A percentile compares a stretch with the other conserved stretches of the same genome.
phyloP scores from a whole-genome alignment of 805 yeast species.

The Lachancea meyersii region DNA sequence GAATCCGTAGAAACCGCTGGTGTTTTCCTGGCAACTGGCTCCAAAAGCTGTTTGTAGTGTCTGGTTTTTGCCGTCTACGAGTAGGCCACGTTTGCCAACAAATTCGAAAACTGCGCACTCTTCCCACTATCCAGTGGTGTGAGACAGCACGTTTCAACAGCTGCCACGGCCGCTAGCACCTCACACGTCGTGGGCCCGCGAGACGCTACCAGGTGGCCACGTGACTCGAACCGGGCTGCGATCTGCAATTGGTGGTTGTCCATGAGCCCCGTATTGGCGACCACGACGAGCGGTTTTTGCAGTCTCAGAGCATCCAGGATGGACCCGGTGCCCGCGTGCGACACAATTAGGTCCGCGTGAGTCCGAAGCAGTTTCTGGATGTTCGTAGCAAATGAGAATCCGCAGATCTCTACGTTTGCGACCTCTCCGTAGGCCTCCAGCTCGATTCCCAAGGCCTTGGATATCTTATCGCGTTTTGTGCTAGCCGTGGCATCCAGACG shows the following conservation, averaged over 20 bases:
- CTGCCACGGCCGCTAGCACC: background rate
- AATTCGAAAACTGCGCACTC: conserved; percentile 15
- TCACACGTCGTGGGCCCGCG: conserved; percentile 8
- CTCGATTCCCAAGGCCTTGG: background rate
- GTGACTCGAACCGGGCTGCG: conserved; percentile 46
- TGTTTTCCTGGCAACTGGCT: no score
- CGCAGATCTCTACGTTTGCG: conserved; percentile 32
- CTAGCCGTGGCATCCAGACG: background rate
- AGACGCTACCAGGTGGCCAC: conserved; percentile 29
- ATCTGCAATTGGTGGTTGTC: conserved; percentile 82
- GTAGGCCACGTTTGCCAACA: conserved; percentile 7
- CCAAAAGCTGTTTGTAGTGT: background rate
- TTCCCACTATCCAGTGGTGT: conserved; percentile 14
- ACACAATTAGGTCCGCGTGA: conserved; percentile 54
- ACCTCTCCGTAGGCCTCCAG: background rate
- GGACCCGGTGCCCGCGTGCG: conserved; percentile 93
- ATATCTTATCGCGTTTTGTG: background rate
- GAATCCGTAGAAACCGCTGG: no score
- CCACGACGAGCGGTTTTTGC: conserved; percentile 55
- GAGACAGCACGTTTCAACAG: conserved; percentile 1
- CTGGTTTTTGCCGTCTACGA: background rate
- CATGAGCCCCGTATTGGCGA: conserved; percentile 68
- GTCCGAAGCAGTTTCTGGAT: conserved; percentile 37
- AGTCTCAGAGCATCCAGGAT: conserved; percentile 67
- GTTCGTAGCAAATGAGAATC: conserved; percentile 43